These are phyloP conservation scores for Xylaria sp. DNA, from an alignment of 2,329 filamentous ascomycete species.

Conservation along the genomic window DNA sequence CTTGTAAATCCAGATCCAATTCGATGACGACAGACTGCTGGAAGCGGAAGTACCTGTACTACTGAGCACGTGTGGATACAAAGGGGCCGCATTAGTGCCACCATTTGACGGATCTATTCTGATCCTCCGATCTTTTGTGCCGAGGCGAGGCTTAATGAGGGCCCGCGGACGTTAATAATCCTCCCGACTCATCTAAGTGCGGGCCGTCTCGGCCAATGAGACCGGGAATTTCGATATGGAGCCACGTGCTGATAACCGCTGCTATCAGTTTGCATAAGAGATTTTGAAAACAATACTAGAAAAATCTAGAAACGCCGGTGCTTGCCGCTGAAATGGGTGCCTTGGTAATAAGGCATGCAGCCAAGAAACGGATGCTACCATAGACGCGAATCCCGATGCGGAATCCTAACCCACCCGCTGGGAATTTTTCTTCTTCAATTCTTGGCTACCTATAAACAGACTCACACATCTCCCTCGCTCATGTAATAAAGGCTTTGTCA, in stretches of 20 bases:
- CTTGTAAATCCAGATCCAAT: not conserved
- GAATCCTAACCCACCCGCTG: not conserved
- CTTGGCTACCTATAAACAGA: constrained; percentile 1
- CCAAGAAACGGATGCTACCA: constrained; percentile 10
- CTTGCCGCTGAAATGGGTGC: constrained; percentile 5
- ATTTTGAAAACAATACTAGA: not conserved
- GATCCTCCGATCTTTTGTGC: constrained; percentile 12
- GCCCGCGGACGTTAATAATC: constrained; percentile 14
- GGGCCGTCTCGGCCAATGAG: not conserved
- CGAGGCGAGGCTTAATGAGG: constrained; percentile 10
- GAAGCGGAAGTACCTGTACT: constrained; percentile 9
- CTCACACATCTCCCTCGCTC: not conserved
- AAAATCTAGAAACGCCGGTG: constrained; percentile 2
- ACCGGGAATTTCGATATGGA: not conserved
- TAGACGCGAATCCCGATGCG: constrained; percentile 31
- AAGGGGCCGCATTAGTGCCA: not conserved
- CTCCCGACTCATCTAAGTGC: constrained; percentile 4
- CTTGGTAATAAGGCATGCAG: not conserved
- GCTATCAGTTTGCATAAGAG: constrained; percentile 3
- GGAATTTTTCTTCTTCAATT: not conserved
- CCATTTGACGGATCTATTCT: constrained; percentile 2
- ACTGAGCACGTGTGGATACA: constrained; percentile 12
- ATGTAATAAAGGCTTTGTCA: constrained; percentile 1
- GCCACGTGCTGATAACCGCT: constrained; percentile 4
- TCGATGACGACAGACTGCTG: constrained; percentile 27